Base-by-base conservation (phyloP, 2,329 filamentous ascomycete genomes). In the Fusarium decemcellulare region DNA sequence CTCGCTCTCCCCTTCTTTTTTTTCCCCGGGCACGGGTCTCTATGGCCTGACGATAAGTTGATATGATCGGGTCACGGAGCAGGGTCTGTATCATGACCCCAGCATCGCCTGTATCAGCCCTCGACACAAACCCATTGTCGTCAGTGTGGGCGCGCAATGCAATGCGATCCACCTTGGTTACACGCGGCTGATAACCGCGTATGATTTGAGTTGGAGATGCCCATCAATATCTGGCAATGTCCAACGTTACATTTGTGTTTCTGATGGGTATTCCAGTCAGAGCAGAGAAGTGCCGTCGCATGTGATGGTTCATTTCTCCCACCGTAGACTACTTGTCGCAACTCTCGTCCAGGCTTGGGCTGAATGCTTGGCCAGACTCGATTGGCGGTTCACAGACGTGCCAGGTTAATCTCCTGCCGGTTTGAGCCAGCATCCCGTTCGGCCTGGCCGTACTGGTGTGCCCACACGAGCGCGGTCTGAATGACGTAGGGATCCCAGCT, bases 381-480 rank as follows among this genome's bases (percentile, higher is more conserved):
- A 23, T 23, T 23, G 18, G 18, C 18, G 18, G 18, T 23, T 23
- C 32, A 30, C 14, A 51, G 30, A 47, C 29, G 47, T 42, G 46
- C 47, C 47, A 58, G 30, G n/a, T 61, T 65, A 67, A 65, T 62
- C 64, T 65, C 67, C 67, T 70, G 61, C 67, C 64, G 50, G 46
- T 64, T 70, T 47, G 44, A 62, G 67, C 67, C 56, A 70, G 27
- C 57, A 40, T 37, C 64, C 57, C 72, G 61, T 66, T 74, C 72
- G 72, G 72, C 58, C 54, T 56, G 59, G 32, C 72, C 72, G 72
- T 50, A 54, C 30, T 47, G 42, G 51, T 60, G 59, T 54, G 23
- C 58, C 70, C 68, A 66, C 66, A 61, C 7, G 16, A 14, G n/a
- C 10, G 18, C 42, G n/a, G 36, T 46, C 39, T 57, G 59, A 37